A percentile compares a stretch with the other conserved stretches of the same genome.
phyloP scores from a whole-genome alignment of 2,329 filamentous ascomycete genomes.

The Neocucurbitaria cava region DNA sequence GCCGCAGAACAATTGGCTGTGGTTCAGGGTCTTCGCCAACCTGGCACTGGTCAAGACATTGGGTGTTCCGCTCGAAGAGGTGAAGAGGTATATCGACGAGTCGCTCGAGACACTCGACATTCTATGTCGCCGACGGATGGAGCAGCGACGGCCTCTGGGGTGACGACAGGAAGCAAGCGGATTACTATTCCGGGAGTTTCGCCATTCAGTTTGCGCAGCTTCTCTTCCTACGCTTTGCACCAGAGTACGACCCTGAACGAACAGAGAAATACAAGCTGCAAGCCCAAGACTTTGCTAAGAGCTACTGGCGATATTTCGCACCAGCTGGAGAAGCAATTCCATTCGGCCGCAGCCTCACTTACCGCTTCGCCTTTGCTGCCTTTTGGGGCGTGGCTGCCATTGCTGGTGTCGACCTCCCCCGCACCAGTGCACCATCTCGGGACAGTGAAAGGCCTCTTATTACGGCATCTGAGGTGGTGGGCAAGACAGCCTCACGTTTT shows the following conservation, averaged over 20 bases:
- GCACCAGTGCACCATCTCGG: slow-evolving; percentile 44
- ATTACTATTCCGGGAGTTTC: slow-evolving; percentile 61
- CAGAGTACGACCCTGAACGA: slow-evolving; percentile 48
- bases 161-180: slow-evolving; percentile 48
- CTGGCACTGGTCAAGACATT: slow-evolving; percentile 51
- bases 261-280: slow-evolving; percentile 44
- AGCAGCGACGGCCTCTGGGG: slow-evolving; percentile 55
- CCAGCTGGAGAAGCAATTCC: slow-evolving; percentile 54
- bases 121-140: slow-evolving; percentile 55
- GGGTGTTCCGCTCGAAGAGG: slow-evolving; percentile 39
- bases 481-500: slow-evolving; percentile 50
- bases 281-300: slow-evolving; percentile 50
- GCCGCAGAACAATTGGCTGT: slow-evolving; percentile 58
- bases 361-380: slow-evolving; percentile 56
- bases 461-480: slow-evolving; percentile 59
- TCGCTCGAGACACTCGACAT: slow-evolving; percentile 53
- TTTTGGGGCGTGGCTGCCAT: slow-evolving; percentile 55
- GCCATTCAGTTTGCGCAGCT: slow-evolving; percentile 59
- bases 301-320: slow-evolving; percentile 58
- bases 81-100: slow-evolving; percentile 43
- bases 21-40: slow-evolving; percentile 59
- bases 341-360: slow-evolving; percentile 57
- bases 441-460: slow-evolving; percentile 53
- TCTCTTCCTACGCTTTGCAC: slow-evolving; percentile 51
- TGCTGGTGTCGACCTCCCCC: slow-evolving; percentile 47